A percentile compares a stretch with the other conserved stretches of the same genome.
These are phyloP conservation scores for Pseudogymnoascus sp. DNA, from an alignment of 2,329 filamentous ascomycete species.

Conservation along the genomic window DNA sequence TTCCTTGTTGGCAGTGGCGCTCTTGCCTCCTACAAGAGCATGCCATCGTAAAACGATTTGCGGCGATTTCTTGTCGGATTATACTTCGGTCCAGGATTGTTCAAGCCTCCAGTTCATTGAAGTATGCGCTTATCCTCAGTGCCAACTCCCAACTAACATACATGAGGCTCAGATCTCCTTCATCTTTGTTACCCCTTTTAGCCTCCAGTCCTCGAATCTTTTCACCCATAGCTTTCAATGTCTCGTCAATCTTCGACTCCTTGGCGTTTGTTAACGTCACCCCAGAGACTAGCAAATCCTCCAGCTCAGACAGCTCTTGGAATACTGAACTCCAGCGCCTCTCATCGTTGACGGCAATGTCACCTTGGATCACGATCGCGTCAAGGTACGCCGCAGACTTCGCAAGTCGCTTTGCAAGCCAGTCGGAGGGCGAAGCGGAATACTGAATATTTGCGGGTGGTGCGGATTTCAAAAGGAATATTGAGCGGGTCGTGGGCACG, in stretches of 20 bases:
- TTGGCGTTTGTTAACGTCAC: background rate
- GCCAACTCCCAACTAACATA: constrained; percentile 13
- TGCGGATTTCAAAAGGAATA: constrained; percentile 13
- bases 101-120: constrained; percentile 7
- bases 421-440: constrained; percentile 4
- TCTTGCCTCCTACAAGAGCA: background rate
- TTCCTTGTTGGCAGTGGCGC: background rate
- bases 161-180: constrained; percentile 11
- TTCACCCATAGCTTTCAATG: constrained; percentile 1
- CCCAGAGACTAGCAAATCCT: constrained; percentile 10
- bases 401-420: background rate
- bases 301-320: constrained; percentile 5
- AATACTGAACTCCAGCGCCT: constrained; percentile 5
- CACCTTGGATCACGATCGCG: background rate
- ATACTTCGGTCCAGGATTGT: background rate
- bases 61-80: background rate
- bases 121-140: constrained; percentile 9
- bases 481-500: constrained; percentile 11
- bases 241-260: constrained; percentile 2
- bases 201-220: constrained; percentile 3
- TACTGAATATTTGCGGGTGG: constrained; percentile 8
- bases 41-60: background rate
- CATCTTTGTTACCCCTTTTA: constrained; percentile 1
- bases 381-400: background rate
- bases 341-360: constrained; percentile 7